Conservation (phyloP, 2,329 filamentous ascomycete genomes). For the Claviceps fusiformis region DNA sequence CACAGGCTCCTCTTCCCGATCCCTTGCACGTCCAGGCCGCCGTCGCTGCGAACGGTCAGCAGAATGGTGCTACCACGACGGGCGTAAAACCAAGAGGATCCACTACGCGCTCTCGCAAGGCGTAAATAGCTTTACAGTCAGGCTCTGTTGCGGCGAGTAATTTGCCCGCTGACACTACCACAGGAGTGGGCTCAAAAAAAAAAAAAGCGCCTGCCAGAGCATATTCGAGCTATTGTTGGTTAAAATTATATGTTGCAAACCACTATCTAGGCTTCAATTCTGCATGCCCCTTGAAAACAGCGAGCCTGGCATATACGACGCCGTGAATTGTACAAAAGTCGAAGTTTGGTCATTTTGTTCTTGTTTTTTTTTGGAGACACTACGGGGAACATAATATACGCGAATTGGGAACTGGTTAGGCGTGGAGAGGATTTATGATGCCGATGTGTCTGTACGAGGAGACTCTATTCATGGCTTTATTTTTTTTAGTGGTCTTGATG, state of each 20-base stretch:
- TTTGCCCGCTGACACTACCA: not conserved
- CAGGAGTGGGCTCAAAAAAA: not conserved
- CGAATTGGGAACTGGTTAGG: not conserved
- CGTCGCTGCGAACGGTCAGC: constrained; percentile 35
- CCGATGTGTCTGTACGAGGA: constrained; percentile 3
- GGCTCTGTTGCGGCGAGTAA: not conserved
- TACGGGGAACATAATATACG: constrained; percentile 1
- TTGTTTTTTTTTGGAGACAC: not conserved
- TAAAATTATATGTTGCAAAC: not conserved
- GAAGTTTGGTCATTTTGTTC: not conserved
- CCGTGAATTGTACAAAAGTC: constrained; percentile 3
- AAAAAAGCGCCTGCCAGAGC: not conserved
- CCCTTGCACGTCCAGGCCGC: constrained; percentile 58
- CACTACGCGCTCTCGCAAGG: constrained; percentile 57
- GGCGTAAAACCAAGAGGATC: constrained; percentile 45
- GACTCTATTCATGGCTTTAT: constrained; percentile 14
- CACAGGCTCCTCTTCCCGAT: constrained; percentile 59
- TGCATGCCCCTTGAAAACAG: not conserved
- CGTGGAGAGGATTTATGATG: not conserved
- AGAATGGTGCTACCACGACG: constrained; percentile 39
- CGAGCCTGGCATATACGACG: not conserved
- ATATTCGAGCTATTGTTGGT: not conserved
- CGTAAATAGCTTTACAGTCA: constrained; percentile 19
- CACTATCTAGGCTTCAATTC: not conserved
- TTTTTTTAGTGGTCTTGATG: constrained; percentile 16